phyloP scores from a whole-genome alignment of 306 rosid species.

The Clitoria ternatea region DNA sequence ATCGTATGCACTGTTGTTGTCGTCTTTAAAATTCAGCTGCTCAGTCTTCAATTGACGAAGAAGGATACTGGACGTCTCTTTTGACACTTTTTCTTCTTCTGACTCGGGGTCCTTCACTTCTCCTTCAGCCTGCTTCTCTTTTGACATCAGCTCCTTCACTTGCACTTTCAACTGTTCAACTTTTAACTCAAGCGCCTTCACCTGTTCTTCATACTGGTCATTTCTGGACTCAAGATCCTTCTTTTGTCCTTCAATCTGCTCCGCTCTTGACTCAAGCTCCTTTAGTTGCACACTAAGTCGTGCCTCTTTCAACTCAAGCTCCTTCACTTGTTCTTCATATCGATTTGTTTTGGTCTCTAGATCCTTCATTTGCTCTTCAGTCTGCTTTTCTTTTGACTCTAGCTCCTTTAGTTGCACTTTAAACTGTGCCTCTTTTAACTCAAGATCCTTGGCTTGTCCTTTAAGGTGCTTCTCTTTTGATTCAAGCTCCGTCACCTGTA shows the following conservation, averaged over 20 bases:
- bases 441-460: neutral
- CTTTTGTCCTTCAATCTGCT: neutral
- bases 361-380: neutral
- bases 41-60: conserved; percentile 19
- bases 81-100: neutral
- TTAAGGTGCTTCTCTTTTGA: neutral
- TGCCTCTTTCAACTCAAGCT: neutral
- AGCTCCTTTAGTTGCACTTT: neutral
- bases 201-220: neutral
- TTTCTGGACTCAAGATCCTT: neutral
- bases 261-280: neutral
- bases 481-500: neutral
- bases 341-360: neutral
- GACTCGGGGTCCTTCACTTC: neutral
- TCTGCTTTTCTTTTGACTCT: neutral
- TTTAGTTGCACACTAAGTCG: neutral
- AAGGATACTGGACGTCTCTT: neutral
- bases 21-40: neutral
- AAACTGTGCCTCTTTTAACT: neutral
- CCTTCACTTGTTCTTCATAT: neutral
- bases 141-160: neutral
- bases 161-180: neutral
- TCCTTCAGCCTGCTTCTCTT: conserved; percentile 1
- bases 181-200: neutral
- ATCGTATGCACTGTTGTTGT: neutral